These are phyloP conservation scores for Fragosphaeria purpurea DNA, from an alignment of 2,329 filamentous ascomycete species.

Conservation along the genomic window DNA sequence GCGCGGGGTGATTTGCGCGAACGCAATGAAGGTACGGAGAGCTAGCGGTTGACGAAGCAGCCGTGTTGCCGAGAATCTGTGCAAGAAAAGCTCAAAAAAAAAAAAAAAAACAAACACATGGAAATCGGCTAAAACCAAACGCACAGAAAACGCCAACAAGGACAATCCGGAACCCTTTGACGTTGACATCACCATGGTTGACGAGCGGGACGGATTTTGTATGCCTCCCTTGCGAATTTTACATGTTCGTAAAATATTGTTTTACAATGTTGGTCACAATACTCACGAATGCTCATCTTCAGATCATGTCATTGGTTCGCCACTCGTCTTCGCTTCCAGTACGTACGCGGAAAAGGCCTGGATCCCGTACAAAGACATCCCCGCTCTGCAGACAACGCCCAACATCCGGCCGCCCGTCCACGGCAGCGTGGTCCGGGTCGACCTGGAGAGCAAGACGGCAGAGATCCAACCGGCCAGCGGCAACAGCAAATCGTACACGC, in stretches of 20 bases:
- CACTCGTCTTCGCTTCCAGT: slow-evolving; percentile 56
- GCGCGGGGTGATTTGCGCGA: slow-evolving; percentile 31
- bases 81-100: no score
- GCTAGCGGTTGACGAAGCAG: neutral
- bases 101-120: no score
- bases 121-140: no score
- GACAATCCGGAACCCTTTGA: slow-evolving; percentile 27
- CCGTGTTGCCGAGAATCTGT: neutral
- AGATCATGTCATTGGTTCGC: slow-evolving; percentile 70
- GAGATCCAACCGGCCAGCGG: slow-evolving; percentile 34
- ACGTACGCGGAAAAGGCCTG: slow-evolving; percentile 58
- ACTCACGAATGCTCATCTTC: slow-evolving; percentile 3
- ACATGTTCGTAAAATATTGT: neutral
- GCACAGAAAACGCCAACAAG: neutral
- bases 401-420: slow-evolving; percentile 52
- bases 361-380: slow-evolving; percentile 58
- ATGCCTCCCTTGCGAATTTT: slow-evolving; percentile 19
- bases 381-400: slow-evolving; percentile 48
- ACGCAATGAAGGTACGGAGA: slow-evolving; percentile 9
- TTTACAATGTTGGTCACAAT: neutral
- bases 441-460: slow-evolving; percentile 50
- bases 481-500: slow-evolving; percentile 19
- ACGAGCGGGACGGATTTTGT: slow-evolving; percentile 81
- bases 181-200: slow-evolving; percentile 62
- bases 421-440: slow-evolving; percentile 51